Percentiles rank a stretch among this genome's conserved stretches.
Evolutionary conservation across 1,139 yeast genomes (phyloP).

Genomic region (Kodamaea sp.): DNA sequence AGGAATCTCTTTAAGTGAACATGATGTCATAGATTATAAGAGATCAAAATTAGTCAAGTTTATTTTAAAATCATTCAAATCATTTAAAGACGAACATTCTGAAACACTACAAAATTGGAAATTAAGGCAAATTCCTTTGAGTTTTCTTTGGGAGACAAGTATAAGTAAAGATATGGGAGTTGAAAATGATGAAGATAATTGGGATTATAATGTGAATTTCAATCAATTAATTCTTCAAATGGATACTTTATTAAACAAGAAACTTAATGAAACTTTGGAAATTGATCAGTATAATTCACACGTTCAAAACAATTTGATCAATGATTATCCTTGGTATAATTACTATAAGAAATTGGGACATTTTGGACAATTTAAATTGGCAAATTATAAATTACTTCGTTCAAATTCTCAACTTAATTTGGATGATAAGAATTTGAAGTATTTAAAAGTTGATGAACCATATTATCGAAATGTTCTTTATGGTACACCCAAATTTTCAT

Average conservation of each 20-base stretch:
- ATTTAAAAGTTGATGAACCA: constrained; percentile 14
- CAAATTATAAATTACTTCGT: constrained; percentile 51
- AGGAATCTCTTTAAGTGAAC: constrained; percentile 37
- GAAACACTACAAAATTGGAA: constrained; percentile 21
- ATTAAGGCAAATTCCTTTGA: too few species aligned
- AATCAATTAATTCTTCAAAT: constrained; percentile 19
- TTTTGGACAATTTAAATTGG: constrained; percentile 53
- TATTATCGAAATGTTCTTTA: constrained; percentile 27
- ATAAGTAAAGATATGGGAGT: too few species aligned
- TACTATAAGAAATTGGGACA: constrained; percentile 53
- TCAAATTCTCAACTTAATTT: constrained; percentile 39
- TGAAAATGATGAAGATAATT: constrained; percentile 6
- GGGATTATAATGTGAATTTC: constrained; percentile 17
- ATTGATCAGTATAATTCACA: constrained; percentile 36
- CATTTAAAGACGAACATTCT: constrained; percentile 14
- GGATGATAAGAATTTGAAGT: constrained; percentile 22
- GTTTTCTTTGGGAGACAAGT: too few species aligned
- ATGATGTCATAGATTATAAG: constrained; percentile 37
- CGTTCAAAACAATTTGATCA: constrained; percentile 46
- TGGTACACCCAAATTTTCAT: constrained; percentile 19
- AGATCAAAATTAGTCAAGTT: constrained; percentile 22
- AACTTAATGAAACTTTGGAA: constrained; percentile 21
- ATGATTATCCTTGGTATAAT: constrained; percentile 73
- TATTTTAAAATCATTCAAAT: constrained; percentile 18
- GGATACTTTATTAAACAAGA: constrained; percentile 16